Conservation (phyloP, 352 stramenopile species). For the Stramenopiles sp. region DNA sequence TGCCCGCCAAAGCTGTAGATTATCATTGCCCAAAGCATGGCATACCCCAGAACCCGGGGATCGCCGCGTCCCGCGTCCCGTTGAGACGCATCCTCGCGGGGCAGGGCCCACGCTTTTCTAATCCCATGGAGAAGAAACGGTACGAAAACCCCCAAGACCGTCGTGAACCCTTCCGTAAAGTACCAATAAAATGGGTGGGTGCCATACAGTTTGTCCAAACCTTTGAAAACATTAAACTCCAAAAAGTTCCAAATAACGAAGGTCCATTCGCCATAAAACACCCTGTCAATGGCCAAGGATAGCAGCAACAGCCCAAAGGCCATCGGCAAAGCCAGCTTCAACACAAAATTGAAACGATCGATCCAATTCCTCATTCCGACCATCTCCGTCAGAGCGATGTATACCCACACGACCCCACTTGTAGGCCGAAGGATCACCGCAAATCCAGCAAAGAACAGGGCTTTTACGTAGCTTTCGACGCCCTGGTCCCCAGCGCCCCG, state of each 20-base stretch:
- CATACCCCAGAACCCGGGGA: conserved; percentile 35
- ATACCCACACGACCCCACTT: conserved; percentile 48
- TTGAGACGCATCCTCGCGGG: neutral
- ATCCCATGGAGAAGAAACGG: conserved; percentile 35
- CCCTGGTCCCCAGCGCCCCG: neutral
- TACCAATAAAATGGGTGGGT: conserved; percentile 56
- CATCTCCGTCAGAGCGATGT: conserved; percentile 35
- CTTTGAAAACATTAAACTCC: conserved; percentile 57
- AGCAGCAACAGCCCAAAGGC: conserved; percentile 26
- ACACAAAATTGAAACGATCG: conserved; percentile 27
- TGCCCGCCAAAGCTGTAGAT: conserved; percentile 49
- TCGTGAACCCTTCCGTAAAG: conserved; percentile 45
- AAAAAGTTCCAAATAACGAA: conserved; percentile 60
- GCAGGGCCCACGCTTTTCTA: neutral
- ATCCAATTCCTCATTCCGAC: conserved; percentile 29
- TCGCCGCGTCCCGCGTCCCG: no score
- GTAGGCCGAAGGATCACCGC: conserved; percentile 55
- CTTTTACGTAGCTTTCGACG: conserved; percentile 30
- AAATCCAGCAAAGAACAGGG: conserved; percentile 22
- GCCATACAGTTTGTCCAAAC: conserved; percentile 40
- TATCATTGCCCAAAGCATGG: conserved; percentile 42
- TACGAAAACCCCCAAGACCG: conserved; percentile 37
- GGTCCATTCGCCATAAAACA: conserved; percentile 51
- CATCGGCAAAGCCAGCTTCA: conserved; percentile 28
- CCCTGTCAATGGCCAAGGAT: conserved; percentile 51